Evolutionary conservation across 2,329 filamentous ascomycete species (phyloP), one percentile per base, ranked within the genome.

Genomic region (Diaporthe australafricana): DNA sequence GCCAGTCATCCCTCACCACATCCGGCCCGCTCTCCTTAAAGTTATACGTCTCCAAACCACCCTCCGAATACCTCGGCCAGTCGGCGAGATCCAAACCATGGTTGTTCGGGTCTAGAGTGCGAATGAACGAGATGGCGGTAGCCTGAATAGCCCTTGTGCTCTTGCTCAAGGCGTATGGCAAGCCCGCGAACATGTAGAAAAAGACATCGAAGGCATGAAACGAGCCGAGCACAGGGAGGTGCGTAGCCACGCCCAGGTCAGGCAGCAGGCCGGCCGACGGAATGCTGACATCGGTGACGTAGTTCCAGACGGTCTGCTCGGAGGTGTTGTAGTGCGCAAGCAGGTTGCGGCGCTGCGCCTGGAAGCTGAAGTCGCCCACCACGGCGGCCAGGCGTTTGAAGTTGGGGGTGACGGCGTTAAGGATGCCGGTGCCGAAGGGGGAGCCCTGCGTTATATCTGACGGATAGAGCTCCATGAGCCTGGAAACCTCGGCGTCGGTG

Each of bases 301-400:
- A 60, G 16, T 45, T 60, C 38, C 56, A 60, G 38, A 60, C 56
- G 6, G 56, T 14, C 38, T 60, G 56, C 38, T 60, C 56, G 0
- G 56, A 60, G 16, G 56, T 30, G 22, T 60, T 45, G 56, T 60
- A 60, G 25, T 60, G 38, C 8, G 56, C 56, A 8, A 60, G 25
- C 14, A 30, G 14, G 25, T 45, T 60, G 38, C 56, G 56, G 16
- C 56, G 56, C 38, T 60, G 56, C 22, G 56, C 38, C 38, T 60
- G 56, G 25, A 60, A 60, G 56, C 56, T 60, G 56, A n/a, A 60
- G 56, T 60, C 56, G 56, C 56, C 56, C 2, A 60, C 56, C 22
- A 60, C 56, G 0, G 56, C 56, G 5, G 56, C 56, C 38, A 60
- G 56, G 16, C 56, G 56, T 38, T 60, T 60, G 25, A 30, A 60